These are phyloP conservation scores for Shiraia sp. DNA, from an alignment of 2,329 filamentous ascomycete genomes.

Conservation along the genomic window DNA sequence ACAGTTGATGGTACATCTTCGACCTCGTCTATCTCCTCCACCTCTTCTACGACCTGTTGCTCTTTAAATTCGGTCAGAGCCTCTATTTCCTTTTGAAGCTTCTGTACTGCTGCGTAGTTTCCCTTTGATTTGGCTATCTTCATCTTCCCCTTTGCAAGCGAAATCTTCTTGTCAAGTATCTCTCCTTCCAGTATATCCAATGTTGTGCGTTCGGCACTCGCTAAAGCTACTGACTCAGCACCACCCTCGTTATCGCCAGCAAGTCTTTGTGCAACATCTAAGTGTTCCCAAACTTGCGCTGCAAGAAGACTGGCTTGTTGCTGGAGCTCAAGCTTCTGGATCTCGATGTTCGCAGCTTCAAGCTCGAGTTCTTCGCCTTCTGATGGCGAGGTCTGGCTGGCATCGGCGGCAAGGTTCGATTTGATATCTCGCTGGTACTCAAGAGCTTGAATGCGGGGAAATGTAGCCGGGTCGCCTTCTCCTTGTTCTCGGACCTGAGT, in stretches of 20 bases:
- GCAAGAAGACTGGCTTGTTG: slow-evolving; percentile 22
- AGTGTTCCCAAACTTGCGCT: slow-evolving; percentile 28
- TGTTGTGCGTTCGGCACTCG: slow-evolving; percentile 17
- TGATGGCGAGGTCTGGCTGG: slow-evolving; percentile 13
- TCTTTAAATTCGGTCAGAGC: too few species aligned
- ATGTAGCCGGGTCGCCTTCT: slow-evolving; percentile 1
- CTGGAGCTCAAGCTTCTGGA: slow-evolving; percentile 18
- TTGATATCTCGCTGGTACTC: slow-evolving; percentile 25
- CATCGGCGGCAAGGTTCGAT: slow-evolving; percentile 12
- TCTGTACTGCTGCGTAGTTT: too few species aligned
- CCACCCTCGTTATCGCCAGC: slow-evolving; percentile 12
- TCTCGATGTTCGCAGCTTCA: slow-evolving; percentile 19
- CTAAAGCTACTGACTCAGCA: slow-evolving; percentile 12
- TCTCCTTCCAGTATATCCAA: slow-evolving; percentile 17
- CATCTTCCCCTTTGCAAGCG: too few species aligned
- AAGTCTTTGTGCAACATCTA: slow-evolving; percentile 17
- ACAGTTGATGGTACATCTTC: too few species aligned
- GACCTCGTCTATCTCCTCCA: too few species aligned
- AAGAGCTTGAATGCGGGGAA: slow-evolving; percentile 22
- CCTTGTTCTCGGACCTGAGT: not conserved
- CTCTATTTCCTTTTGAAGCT: too few species aligned
- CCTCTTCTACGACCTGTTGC: too few species aligned
- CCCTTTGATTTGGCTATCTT: too few species aligned
- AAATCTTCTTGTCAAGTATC: not conserved
- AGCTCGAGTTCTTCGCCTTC: slow-evolving; percentile 16